Conservation (phyloP, 495 filamentous ascomycete species). For the Aspergillus asperescens region DNA sequence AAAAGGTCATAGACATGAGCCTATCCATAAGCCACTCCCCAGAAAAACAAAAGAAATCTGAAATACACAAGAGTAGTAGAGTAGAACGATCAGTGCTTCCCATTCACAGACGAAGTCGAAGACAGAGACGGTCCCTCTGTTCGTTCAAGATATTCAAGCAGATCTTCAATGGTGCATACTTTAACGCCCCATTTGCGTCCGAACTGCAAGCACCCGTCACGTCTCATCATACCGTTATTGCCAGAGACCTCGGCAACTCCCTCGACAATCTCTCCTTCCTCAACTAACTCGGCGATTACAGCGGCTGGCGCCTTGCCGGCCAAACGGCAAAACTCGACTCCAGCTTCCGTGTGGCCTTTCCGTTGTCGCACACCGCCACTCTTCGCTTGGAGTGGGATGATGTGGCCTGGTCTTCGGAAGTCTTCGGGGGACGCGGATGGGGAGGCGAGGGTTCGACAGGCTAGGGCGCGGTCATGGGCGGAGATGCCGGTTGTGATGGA, state of each 20-base stretch:
- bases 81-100: slow-evolving; percentile 32
- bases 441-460: slow-evolving; percentile 73
- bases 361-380: slow-evolving; percentile 75
- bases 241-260: slow-evolving; percentile 51
- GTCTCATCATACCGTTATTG: slow-evolving; percentile 81
- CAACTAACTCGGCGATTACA: slow-evolving; percentile 83
- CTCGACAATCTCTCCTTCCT: slow-evolving; percentile 64
- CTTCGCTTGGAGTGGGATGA: slow-evolving; percentile 77
- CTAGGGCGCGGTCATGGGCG: slow-evolving; percentile 79
- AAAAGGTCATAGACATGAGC: not conserved
- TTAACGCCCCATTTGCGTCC: slow-evolving; percentile 82
- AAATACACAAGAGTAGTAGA: slow-evolving; percentile 12
- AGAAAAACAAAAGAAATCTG: slow-evolving; percentile 15
- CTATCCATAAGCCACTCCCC: not conserved
- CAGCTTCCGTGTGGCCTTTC: slow-evolving; percentile 88
- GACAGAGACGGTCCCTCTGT: slow-evolving; percentile 24
- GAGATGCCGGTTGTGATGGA: slow-evolving; percentile 84
- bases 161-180: slow-evolving; percentile 91
- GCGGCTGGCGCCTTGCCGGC: slow-evolving; percentile 68
- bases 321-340: slow-evolving; percentile 77
- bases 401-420: slow-evolving; percentile 84
- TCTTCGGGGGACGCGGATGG: slow-evolving; percentile 47
- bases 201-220: slow-evolving; percentile 85
- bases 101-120: slow-evolving; percentile 26
- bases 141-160: slow-evolving; percentile 72